A percentile compares a stretch with the other conserved stretches of the same genome.
Conservation (phyloP, 176 grass and related monocot genomes). For the Musa itinerans region DNA sequence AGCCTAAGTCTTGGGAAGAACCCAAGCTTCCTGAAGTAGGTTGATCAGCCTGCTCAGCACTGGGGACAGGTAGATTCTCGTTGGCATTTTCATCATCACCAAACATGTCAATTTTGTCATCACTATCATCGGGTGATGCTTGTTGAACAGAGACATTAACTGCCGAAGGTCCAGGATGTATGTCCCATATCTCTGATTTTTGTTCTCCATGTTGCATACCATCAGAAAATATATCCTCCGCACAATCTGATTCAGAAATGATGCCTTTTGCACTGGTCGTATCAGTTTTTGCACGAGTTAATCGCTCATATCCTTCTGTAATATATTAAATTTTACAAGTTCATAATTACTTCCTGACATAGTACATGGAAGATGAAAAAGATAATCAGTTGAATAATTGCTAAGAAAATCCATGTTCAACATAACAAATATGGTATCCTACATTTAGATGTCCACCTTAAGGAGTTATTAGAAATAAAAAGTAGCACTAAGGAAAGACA, state of each 20-base stretch:
- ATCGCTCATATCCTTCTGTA: slow-evolving; percentile 81
- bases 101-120: slow-evolving; percentile 75
- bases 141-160: slow-evolving; percentile 32
- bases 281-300: slow-evolving; percentile 52
- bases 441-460: too few relatives aligned
- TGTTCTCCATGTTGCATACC: slow-evolving; percentile 29
- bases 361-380: background rate
- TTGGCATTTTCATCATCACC: slow-evolving; percentile 55
- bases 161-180: slow-evolving; percentile 34
- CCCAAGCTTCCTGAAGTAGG: slow-evolving; percentile 27
- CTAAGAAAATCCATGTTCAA: too few relatives aligned
- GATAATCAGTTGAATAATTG: too few relatives aligned
- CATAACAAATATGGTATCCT: too few relatives aligned
- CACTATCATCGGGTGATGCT: slow-evolving; percentile 33
- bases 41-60: slow-evolving; percentile 25
- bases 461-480: too few relatives aligned
- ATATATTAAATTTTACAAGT: background rate
- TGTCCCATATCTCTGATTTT: slow-evolving; percentile 41
- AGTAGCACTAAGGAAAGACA: too few relatives aligned
- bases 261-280: slow-evolving; percentile 14
- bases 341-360: background rate
- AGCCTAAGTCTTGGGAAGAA: background rate
- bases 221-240: slow-evolving; percentile 45
- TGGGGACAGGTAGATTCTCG: slow-evolving; percentile 35
- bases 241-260: slow-evolving; percentile 3